Evolutionary conservation across 192 early-diverging fungal genomes (phyloP), one percentile per base, ranked within the genome.

Genomic region (Dissophora ornata): DNA sequence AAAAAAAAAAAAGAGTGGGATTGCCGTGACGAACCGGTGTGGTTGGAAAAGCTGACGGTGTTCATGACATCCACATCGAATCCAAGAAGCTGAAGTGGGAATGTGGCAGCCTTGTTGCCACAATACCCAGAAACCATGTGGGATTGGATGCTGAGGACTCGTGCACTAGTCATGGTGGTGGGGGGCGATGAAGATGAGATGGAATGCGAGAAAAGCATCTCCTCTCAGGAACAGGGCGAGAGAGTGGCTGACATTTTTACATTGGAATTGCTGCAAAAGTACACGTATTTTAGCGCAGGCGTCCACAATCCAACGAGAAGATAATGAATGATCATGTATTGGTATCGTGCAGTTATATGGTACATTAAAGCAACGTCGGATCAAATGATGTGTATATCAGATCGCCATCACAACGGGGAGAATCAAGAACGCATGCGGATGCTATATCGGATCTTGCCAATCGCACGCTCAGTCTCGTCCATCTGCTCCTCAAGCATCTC

Each of bases 11-110:
- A n/a, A n/a, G n/a, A n/a, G n/a, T n/a, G n/a, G n/a, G n/a, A 16
- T 21, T 15, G 30, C 18, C 4, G 38, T 24, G 10, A 67, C 59
- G 69, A 44, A 88, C 89, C 93, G 9, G 91, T 94, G 81, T 98
- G 96, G 79, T 98, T 98, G 53, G 93, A 94, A 69, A 98, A 92
- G 71, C 94, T 93, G 24, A 98, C 95, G 1, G 95, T 94, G 85
- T 96, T 96, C 47, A 97, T 81, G 2, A 94, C 91, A 69, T 97
- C 95, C 16, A 98, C 96, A 59, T 98, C 92, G 77, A 88, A 95
- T 18, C 94, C 95, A 0, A 96, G 85, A 1, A 93, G 80, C 80
- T 98, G 95, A 16, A 98, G 86, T 0, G 96, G 95, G 66, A 98
- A 96, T 7, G 93, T 93, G 0, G 95, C 93, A 10, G 94, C 92